Evolutionary conservation across 805 yeast species (phyloP).

Genomic region (Brettanomyces naardenensis): DNA sequence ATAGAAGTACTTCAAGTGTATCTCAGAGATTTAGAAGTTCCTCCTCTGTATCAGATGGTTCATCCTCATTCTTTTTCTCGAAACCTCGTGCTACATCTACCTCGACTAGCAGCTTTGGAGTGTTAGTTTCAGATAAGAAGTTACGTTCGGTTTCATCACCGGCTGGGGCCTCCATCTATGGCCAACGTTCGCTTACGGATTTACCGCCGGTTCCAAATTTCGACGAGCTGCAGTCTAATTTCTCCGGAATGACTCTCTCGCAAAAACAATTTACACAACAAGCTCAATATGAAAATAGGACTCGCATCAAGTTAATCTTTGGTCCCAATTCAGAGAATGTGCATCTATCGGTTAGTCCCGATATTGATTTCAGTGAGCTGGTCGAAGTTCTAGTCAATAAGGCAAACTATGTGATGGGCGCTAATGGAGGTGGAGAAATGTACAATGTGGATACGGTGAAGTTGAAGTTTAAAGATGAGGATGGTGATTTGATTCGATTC

Average conservation of each 20-base stretch:
- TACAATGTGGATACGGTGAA: conserved; percentile 29
- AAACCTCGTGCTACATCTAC: not conserved
- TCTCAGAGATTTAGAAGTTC: conserved; percentile 5
- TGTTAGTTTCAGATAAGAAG: not conserved
- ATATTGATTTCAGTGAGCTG: conserved; percentile 16
- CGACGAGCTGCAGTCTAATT: not conserved
- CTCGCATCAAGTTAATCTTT: conserved; percentile 26
- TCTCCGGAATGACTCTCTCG: conserved; percentile 1
- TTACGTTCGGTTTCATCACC: conserved; percentile 9
- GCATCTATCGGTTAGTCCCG: conserved; percentile 50
- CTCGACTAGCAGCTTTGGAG: not conserved
- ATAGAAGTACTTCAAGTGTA: conserved; percentile 6
- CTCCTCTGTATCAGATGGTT: not conserved
- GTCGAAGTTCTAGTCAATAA: conserved; percentile 40
- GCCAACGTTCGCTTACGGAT: conserved; percentile 5
- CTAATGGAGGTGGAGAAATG: conserved; percentile 16
- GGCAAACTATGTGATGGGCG: conserved; percentile 49
- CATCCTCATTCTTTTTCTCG: not conserved
- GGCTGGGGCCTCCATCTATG: conserved; percentile 11
- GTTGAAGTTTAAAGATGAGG: conserved; percentile 86
- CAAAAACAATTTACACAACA: conserved; percentile 1
- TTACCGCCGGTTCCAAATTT: conserved; percentile 1
- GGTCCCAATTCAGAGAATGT: conserved; percentile 39
- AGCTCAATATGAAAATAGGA: conserved; percentile 5
- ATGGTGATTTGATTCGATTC: conserved; percentile 85